Percentiles rank a stretch among this genome's conserved stretches.
phyloP scores from a whole-genome alignment of 345 rosid genomes.

The Rhizophora apiculata region DNA sequence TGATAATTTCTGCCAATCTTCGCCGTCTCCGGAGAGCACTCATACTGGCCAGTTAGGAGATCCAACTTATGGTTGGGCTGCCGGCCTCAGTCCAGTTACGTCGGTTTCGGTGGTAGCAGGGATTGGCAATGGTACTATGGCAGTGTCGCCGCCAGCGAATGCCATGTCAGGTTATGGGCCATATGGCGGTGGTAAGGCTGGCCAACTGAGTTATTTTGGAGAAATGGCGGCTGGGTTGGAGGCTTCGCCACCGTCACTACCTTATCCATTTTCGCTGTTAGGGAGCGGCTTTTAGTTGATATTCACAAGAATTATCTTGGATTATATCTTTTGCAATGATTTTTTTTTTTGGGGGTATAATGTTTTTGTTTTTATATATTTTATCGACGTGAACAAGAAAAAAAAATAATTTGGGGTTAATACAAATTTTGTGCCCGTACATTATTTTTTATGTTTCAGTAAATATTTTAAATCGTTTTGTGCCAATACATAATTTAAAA shows the following conservation, averaged over 20 bases:
- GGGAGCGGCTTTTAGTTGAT: slow-evolving; percentile 65
- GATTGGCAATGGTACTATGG: slow-evolving; percentile 3
- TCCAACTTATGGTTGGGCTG: slow-evolving; percentile 1
- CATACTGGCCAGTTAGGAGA: slow-evolving; percentile 30
- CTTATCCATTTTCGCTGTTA: slow-evolving; percentile 81
- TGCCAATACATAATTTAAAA: no score
- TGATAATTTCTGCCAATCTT: slow-evolving; percentile 22
- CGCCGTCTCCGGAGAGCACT: slow-evolving; percentile 37
- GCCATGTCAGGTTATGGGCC: slow-evolving; percentile 17
- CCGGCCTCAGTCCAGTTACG: not conserved
- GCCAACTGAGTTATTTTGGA: slow-evolving; percentile 35
- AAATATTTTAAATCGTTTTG: no score
- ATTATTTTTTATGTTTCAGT: no score
- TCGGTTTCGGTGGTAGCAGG: slow-evolving; percentile 2
- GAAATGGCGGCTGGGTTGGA: slow-evolving; percentile 44
- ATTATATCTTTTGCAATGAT: slow-evolving; percentile 25
- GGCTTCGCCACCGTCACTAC: slow-evolving; percentile 37
- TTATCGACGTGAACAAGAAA: not conserved
- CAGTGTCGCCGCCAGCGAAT: slow-evolving; percentile 18
- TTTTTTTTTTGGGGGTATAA: not conserved
- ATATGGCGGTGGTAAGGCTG: slow-evolving; percentile 17
- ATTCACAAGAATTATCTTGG: slow-evolving; percentile 26
- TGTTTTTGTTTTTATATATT: not conserved
- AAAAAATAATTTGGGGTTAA: not conserved
- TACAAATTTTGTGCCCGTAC: not conserved